phyloP scores from a whole-genome alignment of 2,329 filamentous ascomycete species.

The Eurotiales sp. region DNA sequence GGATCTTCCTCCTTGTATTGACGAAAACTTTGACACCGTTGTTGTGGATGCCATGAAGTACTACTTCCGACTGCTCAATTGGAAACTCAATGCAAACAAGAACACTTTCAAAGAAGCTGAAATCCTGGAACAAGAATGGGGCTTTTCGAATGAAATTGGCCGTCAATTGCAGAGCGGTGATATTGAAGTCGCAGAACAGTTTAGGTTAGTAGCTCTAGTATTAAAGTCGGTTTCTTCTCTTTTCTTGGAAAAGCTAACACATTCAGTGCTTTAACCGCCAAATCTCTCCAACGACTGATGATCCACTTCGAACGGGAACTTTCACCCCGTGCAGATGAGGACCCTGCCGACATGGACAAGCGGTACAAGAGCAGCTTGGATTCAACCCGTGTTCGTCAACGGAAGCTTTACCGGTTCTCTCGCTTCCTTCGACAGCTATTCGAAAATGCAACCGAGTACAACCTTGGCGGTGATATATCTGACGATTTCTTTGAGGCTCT shows the following conservation, averaged over 20 bases:
- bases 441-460: slow-evolving; percentile 95
- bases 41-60: slow-evolving; percentile 92
- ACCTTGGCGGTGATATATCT: slow-evolving; percentile 67
- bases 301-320: slow-evolving; percentile 90
- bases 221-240: too few relatives aligned
- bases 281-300: slow-evolving; percentile 82
- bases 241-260: too few relatives aligned
- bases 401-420: slow-evolving; percentile 94
- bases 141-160: slow-evolving; percentile 91
- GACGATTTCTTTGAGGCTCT: slow-evolving; percentile 77
- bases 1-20: slow-evolving; percentile 93
- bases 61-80: slow-evolving; percentile 98
- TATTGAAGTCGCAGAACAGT: slow-evolving; percentile 96
- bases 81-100: slow-evolving; percentile 95
- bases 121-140: slow-evolving; percentile 95
- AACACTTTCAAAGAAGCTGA: slow-evolving; percentile 99
- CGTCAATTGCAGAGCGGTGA: slow-evolving; percentile 88
- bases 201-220: slow-evolving; percentile 61
- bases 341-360: slow-evolving; percentile 85
- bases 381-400: slow-evolving; percentile 90
- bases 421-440: slow-evolving; percentile 88
- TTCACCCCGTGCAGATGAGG: slow-evolving; percentile 78
- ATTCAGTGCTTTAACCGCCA: slow-evolving; percentile 74
- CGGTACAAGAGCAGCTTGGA: slow-evolving; percentile 93
- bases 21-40: slow-evolving; percentile 90